Evolutionary conservation across 2,329 filamentous ascomycete species (phyloP).

Genomic region (Monilinia vaccinii-corymbosi): DNA sequence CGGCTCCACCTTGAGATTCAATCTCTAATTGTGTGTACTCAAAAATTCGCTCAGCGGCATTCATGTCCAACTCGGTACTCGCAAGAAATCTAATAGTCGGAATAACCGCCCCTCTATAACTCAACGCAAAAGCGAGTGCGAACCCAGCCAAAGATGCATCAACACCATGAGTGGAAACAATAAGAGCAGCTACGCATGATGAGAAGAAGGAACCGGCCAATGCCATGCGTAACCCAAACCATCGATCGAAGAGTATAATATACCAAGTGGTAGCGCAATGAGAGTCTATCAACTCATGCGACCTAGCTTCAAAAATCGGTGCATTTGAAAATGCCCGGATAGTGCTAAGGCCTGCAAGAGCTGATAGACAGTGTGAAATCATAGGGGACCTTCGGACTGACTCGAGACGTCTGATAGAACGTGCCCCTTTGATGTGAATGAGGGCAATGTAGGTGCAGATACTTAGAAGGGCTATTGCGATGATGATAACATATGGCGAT

Average conservation of each 20-base stretch:
- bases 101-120: constrained; percentile 53
- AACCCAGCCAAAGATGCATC: constrained; percentile 65
- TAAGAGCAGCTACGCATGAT: constrained; percentile 50
- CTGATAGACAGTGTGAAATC: constrained; percentile 58
- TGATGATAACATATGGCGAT: constrained; percentile 53
- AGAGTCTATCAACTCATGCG: constrained; percentile 58
- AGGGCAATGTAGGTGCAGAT: constrained; percentile 35
- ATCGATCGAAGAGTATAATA: constrained; percentile 58
- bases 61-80: constrained; percentile 66
- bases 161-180: constrained; percentile 50
- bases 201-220: constrained; percentile 62
- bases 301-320: constrained; percentile 54
- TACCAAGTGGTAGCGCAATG: constrained; percentile 56
- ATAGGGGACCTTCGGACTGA: constrained; percentile 67
- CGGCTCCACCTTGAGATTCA: constrained; percentile 51
- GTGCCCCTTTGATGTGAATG: constrained; percentile 55
- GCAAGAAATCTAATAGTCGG: constrained; percentile 57
- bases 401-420: constrained; percentile 67
- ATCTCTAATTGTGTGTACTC: constrained; percentile 62
- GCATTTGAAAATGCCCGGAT: constrained; percentile 65
- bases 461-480: constrained; percentile 36
- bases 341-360: constrained; percentile 60
- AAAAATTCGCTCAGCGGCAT: constrained; percentile 62
- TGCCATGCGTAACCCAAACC: constrained; percentile 64
- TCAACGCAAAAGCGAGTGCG: constrained; percentile 61